phyloP scores from a whole-genome alignment of 148 eudicot species.

The Chenopodium berlandieri region DNA sequence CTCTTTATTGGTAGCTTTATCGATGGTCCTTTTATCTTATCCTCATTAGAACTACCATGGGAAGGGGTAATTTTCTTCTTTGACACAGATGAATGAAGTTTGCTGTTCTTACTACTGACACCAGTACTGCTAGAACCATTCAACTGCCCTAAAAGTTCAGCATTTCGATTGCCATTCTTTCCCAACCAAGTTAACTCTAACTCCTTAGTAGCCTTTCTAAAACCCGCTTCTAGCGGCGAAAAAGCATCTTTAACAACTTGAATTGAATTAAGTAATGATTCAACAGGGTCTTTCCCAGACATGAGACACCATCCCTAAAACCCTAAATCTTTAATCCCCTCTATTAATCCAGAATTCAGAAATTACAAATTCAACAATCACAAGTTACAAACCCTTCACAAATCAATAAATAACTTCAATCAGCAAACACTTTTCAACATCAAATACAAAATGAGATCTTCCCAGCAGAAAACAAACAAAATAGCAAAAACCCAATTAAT shows the following conservation, averaged over 20 bases:
- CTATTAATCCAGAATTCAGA: constrained; percentile 14
- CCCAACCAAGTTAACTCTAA: constrained; percentile 70
- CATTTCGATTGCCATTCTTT: constrained; percentile 34
- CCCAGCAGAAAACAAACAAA: background rate
- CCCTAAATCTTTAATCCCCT: constrained; percentile 22
- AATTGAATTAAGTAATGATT: constrained; percentile 65
- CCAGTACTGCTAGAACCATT: constrained; percentile 19
- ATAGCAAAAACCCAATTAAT: constrained; percentile 1
- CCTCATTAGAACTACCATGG: constrained; percentile 38
- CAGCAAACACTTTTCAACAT: constrained; percentile 22
- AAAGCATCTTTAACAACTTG: constrained; percentile 62
- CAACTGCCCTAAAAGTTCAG: constrained; percentile 31
- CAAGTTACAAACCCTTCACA: constrained; percentile 15
- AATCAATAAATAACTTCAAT: constrained; percentile 25
- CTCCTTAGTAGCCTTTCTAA: constrained; percentile 71
- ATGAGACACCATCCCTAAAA: constrained; percentile 43
- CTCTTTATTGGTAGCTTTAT: constrained; percentile 57
- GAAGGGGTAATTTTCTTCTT: constrained; percentile 37
- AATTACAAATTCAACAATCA: constrained; percentile 1
- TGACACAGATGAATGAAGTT: constrained; percentile 20
- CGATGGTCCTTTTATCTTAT: constrained; percentile 53
- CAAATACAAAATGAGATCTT: constrained; percentile 16
- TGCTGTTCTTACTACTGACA: constrained; percentile 26
- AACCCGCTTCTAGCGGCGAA: constrained; percentile 66
- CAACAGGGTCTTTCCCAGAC: constrained; percentile 64